Evolutionary conservation across 768 basidiomycete species (phyloP).

Genomic region (Xerocomellus dryophilus): DNA sequence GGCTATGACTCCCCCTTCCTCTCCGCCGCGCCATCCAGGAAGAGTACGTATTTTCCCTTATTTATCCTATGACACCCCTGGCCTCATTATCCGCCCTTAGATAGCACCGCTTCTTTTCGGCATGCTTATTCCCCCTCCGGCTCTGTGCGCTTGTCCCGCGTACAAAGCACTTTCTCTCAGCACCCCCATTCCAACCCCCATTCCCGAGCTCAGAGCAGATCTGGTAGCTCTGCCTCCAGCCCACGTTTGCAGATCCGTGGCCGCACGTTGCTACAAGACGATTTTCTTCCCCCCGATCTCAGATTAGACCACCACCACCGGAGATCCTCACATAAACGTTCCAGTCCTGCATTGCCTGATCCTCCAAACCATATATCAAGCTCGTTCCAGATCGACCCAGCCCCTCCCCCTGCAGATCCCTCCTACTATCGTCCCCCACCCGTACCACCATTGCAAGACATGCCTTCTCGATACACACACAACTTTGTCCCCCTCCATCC

Average conservation of each 20-base stretch:
- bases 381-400: constrained; percentile 13
- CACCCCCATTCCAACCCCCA: constrained; percentile 38
- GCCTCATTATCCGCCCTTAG: constrained; percentile 16
- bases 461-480: constrained; percentile 20
- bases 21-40: constrained; percentile 33
- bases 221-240: constrained; percentile 49
- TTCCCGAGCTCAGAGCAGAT: constrained; percentile 44
- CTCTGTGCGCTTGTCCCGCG: constrained; percentile 33
- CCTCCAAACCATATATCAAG: constrained; percentile 10
- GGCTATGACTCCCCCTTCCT: constrained; percentile 16
- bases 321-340: constrained; percentile 14
- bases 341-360: constrained; percentile 22
- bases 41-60: constrained; percentile 35
- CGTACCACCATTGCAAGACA: constrained; percentile 21
- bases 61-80: constrained; percentile 4
- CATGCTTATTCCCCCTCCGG: constrained; percentile 30
- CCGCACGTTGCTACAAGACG: constrained; percentile 42
- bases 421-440: constrained; percentile 19
- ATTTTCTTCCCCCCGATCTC: constrained; percentile 20
- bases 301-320: constrained; percentile 22
- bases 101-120: constrained; percentile 30
- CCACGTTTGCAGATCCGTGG: constrained; percentile 41
- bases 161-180: constrained; percentile 36
- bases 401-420: constrained; percentile 9
- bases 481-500: constrained; percentile 13